phyloP scores from a whole-genome alignment of 2,329 filamentous ascomycete species.

The Ophiostoma sp. region DNA sequence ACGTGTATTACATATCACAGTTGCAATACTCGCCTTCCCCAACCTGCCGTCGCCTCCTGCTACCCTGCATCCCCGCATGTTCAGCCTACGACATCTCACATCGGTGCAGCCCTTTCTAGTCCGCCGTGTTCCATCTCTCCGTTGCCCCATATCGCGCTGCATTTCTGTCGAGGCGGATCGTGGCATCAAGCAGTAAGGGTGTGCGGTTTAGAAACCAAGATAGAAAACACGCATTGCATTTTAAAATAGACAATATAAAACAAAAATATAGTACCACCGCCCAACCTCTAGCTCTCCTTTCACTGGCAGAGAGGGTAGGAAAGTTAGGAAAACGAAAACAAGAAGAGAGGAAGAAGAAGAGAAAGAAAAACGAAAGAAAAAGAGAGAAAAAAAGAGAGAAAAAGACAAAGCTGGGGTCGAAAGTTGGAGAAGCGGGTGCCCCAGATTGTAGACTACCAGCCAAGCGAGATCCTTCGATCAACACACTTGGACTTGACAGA shows the following conservation, averaged over 20 bases:
- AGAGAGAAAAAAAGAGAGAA: not conserved
- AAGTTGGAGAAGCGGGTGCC: not conserved
- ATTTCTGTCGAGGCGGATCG: no score
- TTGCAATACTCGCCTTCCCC: no score
- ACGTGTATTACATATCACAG: not conserved
- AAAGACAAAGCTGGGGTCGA: not conserved
- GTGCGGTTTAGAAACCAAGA: not conserved
- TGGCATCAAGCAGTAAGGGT: no score
- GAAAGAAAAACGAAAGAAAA: not conserved
- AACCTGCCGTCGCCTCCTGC: not conserved
- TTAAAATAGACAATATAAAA: slow-evolving; percentile 1
- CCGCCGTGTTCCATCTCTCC: no score
- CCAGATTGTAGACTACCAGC: not conserved
- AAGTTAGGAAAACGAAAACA: not conserved
- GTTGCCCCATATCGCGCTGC: no score
- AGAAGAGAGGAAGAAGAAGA: not conserved
- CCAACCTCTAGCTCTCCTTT: slow-evolving; percentile 13
- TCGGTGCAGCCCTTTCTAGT: no score
- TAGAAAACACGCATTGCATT: slow-evolving; percentile 4
- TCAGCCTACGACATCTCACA: no score
- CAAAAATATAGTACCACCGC: not conserved
- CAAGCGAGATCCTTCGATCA: slow-evolving; percentile 1
- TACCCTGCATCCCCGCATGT: not conserved
- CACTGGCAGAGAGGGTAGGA: slow-evolving; percentile 4
- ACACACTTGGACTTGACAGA: not conserved